Conservation (phyloP, 768 basidiomycete species). For the Boletus patriciae region DNA sequence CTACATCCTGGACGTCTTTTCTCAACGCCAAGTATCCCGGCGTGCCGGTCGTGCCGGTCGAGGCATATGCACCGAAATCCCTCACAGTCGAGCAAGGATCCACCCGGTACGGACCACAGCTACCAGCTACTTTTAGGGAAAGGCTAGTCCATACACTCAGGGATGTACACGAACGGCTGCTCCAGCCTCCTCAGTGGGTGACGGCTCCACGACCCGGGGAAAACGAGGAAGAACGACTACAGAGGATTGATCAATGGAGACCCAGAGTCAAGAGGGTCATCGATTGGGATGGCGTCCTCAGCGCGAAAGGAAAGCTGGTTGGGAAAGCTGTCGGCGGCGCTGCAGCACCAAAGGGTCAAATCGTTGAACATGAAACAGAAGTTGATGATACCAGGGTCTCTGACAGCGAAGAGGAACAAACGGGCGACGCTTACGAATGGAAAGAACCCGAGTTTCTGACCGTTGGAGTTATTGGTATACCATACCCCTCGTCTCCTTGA, state of each 20-base stretch:
- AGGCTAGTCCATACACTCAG: conserved; percentile 65
- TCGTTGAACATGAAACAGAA: conserved; percentile 9
- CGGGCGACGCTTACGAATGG: conserved; percentile 15
- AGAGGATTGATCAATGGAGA: conserved; percentile 59
- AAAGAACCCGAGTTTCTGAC: conserved; percentile 65
- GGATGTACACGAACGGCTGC: conserved; percentile 63
- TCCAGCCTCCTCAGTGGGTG: conserved; percentile 65
- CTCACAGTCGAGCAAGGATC: conserved; percentile 40
- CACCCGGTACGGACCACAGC: conserved; percentile 57
- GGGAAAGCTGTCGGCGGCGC: conserved; percentile 47
- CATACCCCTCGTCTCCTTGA: background rate
- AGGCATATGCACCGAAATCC: conserved; percentile 64
- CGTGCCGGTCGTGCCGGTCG: conserved; percentile 67
- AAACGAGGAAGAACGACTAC: conserved; percentile 45
- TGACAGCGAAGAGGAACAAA: conserved; percentile 18
- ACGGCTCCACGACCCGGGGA: conserved; percentile 35
- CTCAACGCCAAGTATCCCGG: conserved; percentile 54
- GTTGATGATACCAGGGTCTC: background rate
- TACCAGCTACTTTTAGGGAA: conserved; percentile 64
- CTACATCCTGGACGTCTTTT: conserved; percentile 64
- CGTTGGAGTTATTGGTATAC: conserved; percentile 73
- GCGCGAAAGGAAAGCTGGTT: conserved; percentile 43
- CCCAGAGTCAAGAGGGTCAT: conserved; percentile 62
- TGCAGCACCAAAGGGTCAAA: conserved; percentile 33
- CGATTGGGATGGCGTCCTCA: conserved; percentile 70